Evolutionary conservation across 2,329 filamentous ascomycete genomes (phyloP).

Genomic region (Calonectria ilicicola): DNA sequence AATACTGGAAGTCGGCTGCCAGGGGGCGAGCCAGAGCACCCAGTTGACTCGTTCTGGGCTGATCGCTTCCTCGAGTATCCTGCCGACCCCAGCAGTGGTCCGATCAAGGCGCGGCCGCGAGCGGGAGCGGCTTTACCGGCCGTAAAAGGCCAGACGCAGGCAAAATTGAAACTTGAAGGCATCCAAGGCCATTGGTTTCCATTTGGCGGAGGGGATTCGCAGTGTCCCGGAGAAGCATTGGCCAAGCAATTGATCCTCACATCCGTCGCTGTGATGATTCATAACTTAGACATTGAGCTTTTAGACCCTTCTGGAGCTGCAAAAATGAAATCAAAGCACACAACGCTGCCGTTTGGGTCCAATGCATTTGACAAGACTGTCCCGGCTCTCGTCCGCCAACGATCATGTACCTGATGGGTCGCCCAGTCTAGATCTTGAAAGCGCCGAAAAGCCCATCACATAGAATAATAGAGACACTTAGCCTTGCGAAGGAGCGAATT

Average conservation of each 20-base stretch:
- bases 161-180: neutral
- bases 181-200: neutral
- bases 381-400: neutral
- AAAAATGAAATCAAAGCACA: neutral
- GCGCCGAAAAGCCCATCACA: too few relatives aligned
- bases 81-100: constrained; percentile 12
- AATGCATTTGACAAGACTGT: neutral
- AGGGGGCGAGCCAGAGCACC: constrained; percentile 24
- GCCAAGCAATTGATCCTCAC: neutral
- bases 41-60: constrained; percentile 35
- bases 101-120: too few relatives aligned
- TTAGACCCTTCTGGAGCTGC: neutral
- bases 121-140: neutral
- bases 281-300: neutral
- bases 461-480: too few relatives aligned
- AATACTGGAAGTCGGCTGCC: constrained; percentile 25
- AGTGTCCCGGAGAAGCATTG: neutral
- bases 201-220: neutral
- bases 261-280: neutral
- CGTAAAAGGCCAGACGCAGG: neutral
- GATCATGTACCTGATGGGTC: too few relatives aligned
- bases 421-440: too few relatives aligned
- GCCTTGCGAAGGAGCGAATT: too few relatives aligned
- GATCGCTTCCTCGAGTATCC: constrained; percentile 37
- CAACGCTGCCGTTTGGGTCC: neutral